Base-by-base conservation (phyloP, 768 basidiomycete genomes). In the Lentinula guzmanii region DNA sequence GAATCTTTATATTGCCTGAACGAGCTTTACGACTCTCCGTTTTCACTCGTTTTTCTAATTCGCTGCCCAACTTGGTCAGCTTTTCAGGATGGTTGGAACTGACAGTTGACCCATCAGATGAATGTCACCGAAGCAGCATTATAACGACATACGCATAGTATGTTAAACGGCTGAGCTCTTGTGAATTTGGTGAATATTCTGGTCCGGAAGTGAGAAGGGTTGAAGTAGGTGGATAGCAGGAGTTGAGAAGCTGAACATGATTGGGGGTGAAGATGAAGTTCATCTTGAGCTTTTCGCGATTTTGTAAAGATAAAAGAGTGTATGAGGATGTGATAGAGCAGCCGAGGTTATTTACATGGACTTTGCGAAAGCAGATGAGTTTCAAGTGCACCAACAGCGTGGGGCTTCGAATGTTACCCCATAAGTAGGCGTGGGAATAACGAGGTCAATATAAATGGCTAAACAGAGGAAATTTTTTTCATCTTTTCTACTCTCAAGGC, bases 161-260 rank as follows among this genome's bases (percentile, higher is more conserved):
- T 3, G 90, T 91, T 54, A 94, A 79, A 16, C 88, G 83, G 55
- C 92, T 93, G 15, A 93, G 80, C 67, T 94, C 92, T 71, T 93
- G 92, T 0, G 89, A 79, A 66, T 93, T 93, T 11, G 92, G 91
- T 11, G 82, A 82, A 72, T 86, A 92, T 61, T 88, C 85, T 54
- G 93, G 88, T 39, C 85, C 90, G 21, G 91, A 81, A 16, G 89
- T 85, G 58, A 87, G 76, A 37, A 95, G 80, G 5, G 86, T 79
- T 57, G 92, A 86, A 46, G 86, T 76, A 7, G 91, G 84, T 15
- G 94, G 94, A 70, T 95, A 96, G 72, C 93, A 95, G 39, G 91
- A 85, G 59, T 85, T 84, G 70, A 95, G 83, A 63, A 94, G 86
- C 67, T 86, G 84, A 68, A 93, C 83, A 77, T 94, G 92, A 76